Evolutionary conservation across 179 eudicot genomes (phyloP), one percentile per base, ranked within the genome.

Genomic region (Beta corolliflora): DNA sequence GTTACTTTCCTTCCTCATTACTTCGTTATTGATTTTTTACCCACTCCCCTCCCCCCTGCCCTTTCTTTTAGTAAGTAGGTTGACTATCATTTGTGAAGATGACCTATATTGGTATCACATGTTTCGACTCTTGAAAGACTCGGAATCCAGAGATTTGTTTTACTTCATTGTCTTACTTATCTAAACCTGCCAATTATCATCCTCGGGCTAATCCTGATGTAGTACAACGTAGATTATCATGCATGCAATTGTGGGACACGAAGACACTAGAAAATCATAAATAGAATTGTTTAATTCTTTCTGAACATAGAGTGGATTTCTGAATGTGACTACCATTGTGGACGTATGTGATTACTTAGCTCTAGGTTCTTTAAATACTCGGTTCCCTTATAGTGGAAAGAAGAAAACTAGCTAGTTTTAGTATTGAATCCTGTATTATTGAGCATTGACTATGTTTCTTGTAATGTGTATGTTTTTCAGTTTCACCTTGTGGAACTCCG

Each of bases 1-100:
- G 85, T 83, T 59, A 75, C 80, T 48, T 74, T 5, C 58, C 59
- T 45, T 8, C 29, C 18, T 21, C 66, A 2, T 61, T 71, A 60
- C 18, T 8, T 18, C 12, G 15, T 63, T 50, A 56, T n/a, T 67
- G 21, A 10, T 41, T 48, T 6, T 54, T 63, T 76, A 48, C 4
- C 23, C 36, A 29, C 5, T 13, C 3, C 64, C n/a, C 9, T 0
- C 52, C 9, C 52, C 9, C 52, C 52, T 3, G 52, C 9, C 52
- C 9, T 9, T 48, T 5, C 52, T 48, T 48, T 13, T 64, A 25
- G 12, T 11, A 23, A 14, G 41, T 36, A 36, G 41, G 41, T 36
- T 36, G 41, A 36, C 41, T 2, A 36, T 36, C 41, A 36, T 36
- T 36, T 36, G 41, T 36, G 41, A 36, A 36, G 41, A 36, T 36